Evolutionary conservation across 2,329 filamentous ascomycete species (phyloP).

Genomic region (Penicillium brasilianum): DNA sequence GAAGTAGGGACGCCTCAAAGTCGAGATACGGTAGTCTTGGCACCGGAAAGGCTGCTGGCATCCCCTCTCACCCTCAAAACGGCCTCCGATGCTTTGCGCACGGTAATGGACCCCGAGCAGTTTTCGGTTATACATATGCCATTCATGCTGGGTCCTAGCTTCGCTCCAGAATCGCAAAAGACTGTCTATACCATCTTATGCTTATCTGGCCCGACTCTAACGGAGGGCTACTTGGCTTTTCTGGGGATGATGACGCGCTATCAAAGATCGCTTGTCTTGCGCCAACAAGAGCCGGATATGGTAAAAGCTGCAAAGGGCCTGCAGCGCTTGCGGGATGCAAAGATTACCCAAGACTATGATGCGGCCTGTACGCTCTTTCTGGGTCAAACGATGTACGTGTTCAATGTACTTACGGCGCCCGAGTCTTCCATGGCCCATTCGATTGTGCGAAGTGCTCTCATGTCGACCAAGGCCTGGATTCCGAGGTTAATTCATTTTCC

Average conservation of each 20-base stretch:
- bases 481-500: constrained; percentile 29
- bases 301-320: constrained; percentile 28
- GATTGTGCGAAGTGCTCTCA: constrained; percentile 37
- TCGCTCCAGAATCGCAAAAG: constrained; percentile 24
- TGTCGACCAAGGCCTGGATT: constrained; percentile 37
- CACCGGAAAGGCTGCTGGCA: constrained; percentile 27
- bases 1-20: constrained; percentile 12
- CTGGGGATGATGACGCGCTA: constrained; percentile 31
- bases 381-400: constrained; percentile 36
- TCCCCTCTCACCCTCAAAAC: constrained; percentile 21
- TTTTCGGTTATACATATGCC: constrained; percentile 30
- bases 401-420: constrained; percentile 36
- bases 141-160: constrained; percentile 28
- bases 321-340: constrained; percentile 27
- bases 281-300: constrained; percentile 28
- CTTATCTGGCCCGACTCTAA: constrained; percentile 25
- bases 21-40: constrained; percentile 9
- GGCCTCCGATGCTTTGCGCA: constrained; percentile 26
- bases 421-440: constrained; percentile 30
- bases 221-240: constrained; percentile 32
- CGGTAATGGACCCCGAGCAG: constrained; percentile 26
- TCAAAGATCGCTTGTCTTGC: constrained; percentile 29
- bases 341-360: constrained; percentile 29
- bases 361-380: constrained; percentile 32
- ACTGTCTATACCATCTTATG: constrained; percentile 26